Conservation (phyloP, 2,329 filamentous ascomycete species). For the Cadophora sp. region DNA sequence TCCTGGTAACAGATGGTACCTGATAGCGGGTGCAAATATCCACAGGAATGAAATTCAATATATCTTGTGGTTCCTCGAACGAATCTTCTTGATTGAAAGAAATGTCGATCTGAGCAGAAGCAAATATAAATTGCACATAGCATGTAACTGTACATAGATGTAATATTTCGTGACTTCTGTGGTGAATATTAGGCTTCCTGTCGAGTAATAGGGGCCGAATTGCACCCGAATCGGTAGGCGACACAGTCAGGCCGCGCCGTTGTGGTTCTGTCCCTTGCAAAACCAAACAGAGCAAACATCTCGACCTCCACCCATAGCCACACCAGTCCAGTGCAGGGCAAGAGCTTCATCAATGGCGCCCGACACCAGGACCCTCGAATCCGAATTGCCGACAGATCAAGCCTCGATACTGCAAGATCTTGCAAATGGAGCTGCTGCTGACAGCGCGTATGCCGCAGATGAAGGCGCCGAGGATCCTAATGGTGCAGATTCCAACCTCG, state of each 20-base stretch:
- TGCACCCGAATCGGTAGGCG: not conserved
- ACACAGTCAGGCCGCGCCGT: not conserved
- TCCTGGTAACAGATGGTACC: too few species aligned
- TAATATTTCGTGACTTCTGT: too few species aligned
- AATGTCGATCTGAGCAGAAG: too few species aligned
- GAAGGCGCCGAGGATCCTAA: conserved; percentile 21
- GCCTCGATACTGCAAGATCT: conserved; percentile 17
- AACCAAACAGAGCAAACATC: conserved; percentile 8
- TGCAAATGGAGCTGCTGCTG: conserved; percentile 6
- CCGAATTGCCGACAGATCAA: conserved; percentile 12
- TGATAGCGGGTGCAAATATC: too few species aligned
- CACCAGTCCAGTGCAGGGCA: not conserved
- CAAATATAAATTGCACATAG: too few species aligned
- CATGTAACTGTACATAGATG: too few species aligned
- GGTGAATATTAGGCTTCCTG: too few species aligned
- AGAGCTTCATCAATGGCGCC: conserved; percentile 15
- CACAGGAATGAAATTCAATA: too few species aligned
- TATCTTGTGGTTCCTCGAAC: too few species aligned
- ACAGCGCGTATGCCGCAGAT: not conserved
- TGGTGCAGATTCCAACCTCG: conserved; percentile 26
- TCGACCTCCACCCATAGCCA: not conserved
- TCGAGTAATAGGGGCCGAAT: not conserved
- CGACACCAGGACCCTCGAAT: conserved; percentile 5
- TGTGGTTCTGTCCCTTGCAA: not conserved
- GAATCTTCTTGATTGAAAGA: too few species aligned